Percentiles rank a stretch among this genome's conserved stretches.
These are phyloP conservation scores for Xerocomellus amylosporus DNA, from an alignment of 768 basidiomycete genomes.

Conservation along the genomic window DNA sequence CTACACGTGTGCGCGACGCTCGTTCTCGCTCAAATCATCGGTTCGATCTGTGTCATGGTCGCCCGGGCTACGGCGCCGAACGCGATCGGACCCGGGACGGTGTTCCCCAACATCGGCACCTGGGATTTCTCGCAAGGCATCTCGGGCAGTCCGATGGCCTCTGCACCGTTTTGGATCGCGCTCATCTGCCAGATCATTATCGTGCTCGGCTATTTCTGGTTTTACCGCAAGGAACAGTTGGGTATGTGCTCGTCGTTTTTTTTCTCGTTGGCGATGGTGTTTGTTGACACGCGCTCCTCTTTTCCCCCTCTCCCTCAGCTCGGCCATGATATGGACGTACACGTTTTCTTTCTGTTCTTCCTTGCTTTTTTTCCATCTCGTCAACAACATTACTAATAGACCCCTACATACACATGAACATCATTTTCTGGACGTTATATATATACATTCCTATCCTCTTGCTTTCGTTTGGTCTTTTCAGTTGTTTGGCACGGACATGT, in stretches of 20 bases:
- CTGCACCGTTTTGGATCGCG: constrained; percentile 86
- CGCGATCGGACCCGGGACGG: constrained; percentile 81
- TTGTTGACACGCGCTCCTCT: neutral
- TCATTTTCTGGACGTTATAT: no score
- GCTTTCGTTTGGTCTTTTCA: no score
- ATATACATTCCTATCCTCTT: no score
- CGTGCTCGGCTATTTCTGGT: constrained; percentile 92
- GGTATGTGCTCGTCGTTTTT: constrained; percentile 40
- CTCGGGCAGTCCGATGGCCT: constrained; percentile 75
- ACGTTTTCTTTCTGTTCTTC: no score
- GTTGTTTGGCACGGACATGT: no score
- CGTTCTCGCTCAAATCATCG: constrained; percentile 86
- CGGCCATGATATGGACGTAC: constrained; percentile 8
- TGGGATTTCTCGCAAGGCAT: constrained; percentile 84
- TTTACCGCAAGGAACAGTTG: constrained; percentile 94
- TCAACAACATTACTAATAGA: no score
- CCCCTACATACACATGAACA: no score
- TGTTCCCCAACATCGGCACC: constrained; percentile 88
- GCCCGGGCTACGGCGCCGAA: constrained; percentile 90
- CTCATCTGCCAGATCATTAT: constrained; percentile 77
- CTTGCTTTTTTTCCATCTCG: no score
- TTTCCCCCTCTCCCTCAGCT: neutral
- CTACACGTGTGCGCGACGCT: constrained; percentile 93
- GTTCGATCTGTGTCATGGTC: constrained; percentile 87
- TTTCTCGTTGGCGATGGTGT: no score